These are phyloP conservation scores for Ganoderma boninense DNA, from an alignment of 1,284 basidiomycete genomes.

Conservation along the genomic window DNA sequence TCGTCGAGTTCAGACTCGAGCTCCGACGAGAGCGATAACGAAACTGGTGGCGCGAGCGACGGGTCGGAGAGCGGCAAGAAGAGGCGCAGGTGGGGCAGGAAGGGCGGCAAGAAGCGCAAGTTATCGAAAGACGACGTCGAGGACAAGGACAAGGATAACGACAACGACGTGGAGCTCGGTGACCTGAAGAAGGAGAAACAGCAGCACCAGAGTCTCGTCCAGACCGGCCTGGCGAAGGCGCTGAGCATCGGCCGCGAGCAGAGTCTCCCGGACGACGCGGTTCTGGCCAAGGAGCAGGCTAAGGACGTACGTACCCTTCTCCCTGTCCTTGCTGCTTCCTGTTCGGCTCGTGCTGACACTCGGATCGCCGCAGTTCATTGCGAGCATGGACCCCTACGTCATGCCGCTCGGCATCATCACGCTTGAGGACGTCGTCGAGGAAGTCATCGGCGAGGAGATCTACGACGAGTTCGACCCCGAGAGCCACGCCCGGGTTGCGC, in stretches of 20 bases:
- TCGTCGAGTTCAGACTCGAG: conserved; percentile 43
- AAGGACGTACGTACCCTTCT: conserved; percentile 57
- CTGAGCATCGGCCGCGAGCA: conserved; percentile 66
- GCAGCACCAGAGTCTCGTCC: conserved; percentile 24
- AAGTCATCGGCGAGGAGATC: conserved; percentile 89
- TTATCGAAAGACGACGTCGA: conserved; percentile 20
- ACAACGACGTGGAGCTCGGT: conserved; percentile 27
- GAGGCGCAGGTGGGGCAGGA: conserved; percentile 27
- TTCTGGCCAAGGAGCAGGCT: conserved; percentile 71
- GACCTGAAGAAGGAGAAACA: conserved; percentile 27
- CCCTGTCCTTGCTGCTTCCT: not conserved
- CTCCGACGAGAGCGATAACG: conserved; percentile 41
- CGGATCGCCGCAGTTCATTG: conserved; percentile 63
- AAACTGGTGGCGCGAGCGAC: conserved; percentile 39
- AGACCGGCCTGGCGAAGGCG: conserved; percentile 37
- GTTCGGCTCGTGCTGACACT: not conserved
- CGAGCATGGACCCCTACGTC: conserved; percentile 73
- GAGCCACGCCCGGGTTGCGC: conserved; percentile 32
- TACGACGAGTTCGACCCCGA: conserved; percentile 83
- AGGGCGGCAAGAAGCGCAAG: conserved; percentile 32
- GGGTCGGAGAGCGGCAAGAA: conserved; percentile 24
- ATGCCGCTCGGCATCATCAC: conserved; percentile 92
- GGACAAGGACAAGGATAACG: conserved; percentile 12
- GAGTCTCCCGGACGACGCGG: conserved; percentile 84
- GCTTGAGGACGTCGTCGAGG: conserved; percentile 91